Evolutionary conservation across 2,329 filamentous ascomycete species (phyloP).

Genomic region (Aspergillaceae sp.): DNA sequence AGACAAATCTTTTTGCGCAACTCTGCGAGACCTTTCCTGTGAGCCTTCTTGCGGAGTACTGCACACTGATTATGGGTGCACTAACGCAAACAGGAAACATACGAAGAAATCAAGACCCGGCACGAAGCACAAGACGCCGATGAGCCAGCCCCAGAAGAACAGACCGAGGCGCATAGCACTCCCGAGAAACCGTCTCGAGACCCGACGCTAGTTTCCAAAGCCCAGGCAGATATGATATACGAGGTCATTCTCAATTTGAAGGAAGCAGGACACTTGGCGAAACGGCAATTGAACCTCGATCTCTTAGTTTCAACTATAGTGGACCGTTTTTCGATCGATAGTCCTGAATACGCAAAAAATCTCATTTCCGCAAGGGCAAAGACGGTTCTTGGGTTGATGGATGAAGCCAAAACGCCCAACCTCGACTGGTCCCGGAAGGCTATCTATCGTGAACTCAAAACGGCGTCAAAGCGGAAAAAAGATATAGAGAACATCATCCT

Average conservation of each 20-base stretch:
- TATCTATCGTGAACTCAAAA: slow-evolving; percentile 34
- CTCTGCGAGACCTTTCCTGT: slow-evolving; percentile 37
- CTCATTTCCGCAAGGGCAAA: slow-evolving; percentile 27
- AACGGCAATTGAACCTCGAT: slow-evolving; percentile 32
- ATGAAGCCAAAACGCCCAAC: slow-evolving; percentile 26
- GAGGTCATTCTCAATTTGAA: slow-evolving; percentile 31
- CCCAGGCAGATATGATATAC: slow-evolving; percentile 31
- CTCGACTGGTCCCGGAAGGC: slow-evolving; percentile 36
- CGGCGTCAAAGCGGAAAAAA: slow-evolving; percentile 18
- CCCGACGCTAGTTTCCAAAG: slow-evolving; percentile 18
- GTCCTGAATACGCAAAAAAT: slow-evolving; percentile 27
- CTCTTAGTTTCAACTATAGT: slow-evolving; percentile 23
- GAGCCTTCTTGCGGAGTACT: slow-evolving; percentile 4
- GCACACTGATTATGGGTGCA: neutral
- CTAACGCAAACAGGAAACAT: slow-evolving; percentile 21
- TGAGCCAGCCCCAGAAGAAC: slow-evolving; percentile 4
- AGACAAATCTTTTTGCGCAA: slow-evolving; percentile 37
- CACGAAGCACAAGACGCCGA: slow-evolving; percentile 9
- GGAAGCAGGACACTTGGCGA: slow-evolving; percentile 33
- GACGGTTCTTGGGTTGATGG: slow-evolving; percentile 27
- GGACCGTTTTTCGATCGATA: slow-evolving; percentile 27
- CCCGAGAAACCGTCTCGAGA: slow-evolving; percentile 8
- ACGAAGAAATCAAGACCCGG: slow-evolving; percentile 21
- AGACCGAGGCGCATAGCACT: neutral
- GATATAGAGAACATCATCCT: slow-evolving; percentile 20